Percentiles rank a stretch among this genome's conserved stretches.
Conservation (phyloP, 768 basidiomycete species). For the Pleurotus pulmonarius region DNA sequence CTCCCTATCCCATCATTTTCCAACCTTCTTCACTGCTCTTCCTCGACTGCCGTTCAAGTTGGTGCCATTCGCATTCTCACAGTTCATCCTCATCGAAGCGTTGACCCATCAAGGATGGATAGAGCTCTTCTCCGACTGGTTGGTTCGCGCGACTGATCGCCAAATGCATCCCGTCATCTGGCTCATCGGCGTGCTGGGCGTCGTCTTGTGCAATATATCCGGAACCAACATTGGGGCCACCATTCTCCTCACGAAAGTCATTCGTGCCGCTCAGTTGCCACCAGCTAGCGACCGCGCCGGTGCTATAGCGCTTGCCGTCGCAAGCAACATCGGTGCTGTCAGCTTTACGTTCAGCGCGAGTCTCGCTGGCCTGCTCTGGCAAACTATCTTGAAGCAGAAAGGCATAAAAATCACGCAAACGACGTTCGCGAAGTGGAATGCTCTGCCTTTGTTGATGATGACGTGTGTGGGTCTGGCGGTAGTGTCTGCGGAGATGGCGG, state of each 20-base stretch:
- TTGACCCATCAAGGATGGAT: conserved; percentile 87
- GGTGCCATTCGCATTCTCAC: conserved; percentile 88
- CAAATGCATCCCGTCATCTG: conserved; percentile 38
- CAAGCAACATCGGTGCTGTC: conserved; percentile 88
- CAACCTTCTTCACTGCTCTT: conserved; percentile 64
- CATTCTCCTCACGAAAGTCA: conserved; percentile 81
- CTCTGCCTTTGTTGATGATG: conserved; percentile 59
- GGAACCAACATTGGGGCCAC: conserved; percentile 86
- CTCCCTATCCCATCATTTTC: conserved; percentile 44
- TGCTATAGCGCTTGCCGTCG: conserved; percentile 74
- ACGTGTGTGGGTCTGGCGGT: conserved; percentile 64
- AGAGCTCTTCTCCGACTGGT: conserved; percentile 69
- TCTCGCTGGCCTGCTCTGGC: conserved; percentile 87
- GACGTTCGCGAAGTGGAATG: conserved; percentile 74
- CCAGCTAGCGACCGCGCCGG: conserved; percentile 44
- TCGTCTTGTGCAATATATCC: conserved; percentile 66
- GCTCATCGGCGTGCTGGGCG: conserved; percentile 58
- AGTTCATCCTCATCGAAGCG: conserved; percentile 91
- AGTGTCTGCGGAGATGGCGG: conserved; percentile 74
- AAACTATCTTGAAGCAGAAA: conserved; percentile 68
- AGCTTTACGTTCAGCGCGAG: conserved; percentile 86
- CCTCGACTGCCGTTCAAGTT: conserved; percentile 76
- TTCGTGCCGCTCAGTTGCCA: conserved; percentile 43
- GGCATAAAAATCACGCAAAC: conserved; percentile 54
- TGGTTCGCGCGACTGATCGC: conserved; percentile 30